phyloP scores from a whole-genome alignment of 2,329 filamentous ascomycete genomes.

The Polychaeton citri region DNA sequence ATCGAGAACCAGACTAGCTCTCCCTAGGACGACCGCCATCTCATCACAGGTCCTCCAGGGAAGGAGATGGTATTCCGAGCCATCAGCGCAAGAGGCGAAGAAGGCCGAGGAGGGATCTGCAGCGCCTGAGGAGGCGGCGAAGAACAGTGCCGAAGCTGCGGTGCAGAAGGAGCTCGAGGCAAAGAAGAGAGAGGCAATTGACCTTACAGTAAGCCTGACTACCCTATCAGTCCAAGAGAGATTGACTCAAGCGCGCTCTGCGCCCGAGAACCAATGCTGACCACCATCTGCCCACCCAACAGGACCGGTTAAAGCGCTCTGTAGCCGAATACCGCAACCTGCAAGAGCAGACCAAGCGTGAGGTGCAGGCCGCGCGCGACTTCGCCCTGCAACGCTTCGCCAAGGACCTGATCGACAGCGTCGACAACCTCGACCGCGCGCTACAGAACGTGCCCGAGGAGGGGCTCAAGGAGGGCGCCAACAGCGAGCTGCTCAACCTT shows the following conservation, averaged over 20 bases:
- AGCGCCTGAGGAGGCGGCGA: conserved; percentile 11
- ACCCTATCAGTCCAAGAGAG: conserved; percentile 1
- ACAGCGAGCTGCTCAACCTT: conserved; percentile 64
- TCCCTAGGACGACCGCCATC: conserved; percentile 13
- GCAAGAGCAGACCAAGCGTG: conserved; percentile 83
- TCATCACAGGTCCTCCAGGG: conserved; percentile 18
- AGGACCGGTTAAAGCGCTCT: conserved; percentile 92
- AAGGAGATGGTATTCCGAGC: conserved; percentile 33
- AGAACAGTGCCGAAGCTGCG: conserved; percentile 11
- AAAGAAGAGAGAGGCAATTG: conserved; percentile 59
- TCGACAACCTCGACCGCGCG: conserved; percentile 95
- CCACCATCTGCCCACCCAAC: conserved; percentile 2
- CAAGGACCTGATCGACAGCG: conserved; percentile 82
- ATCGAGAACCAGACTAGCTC: conserved; percentile 23
- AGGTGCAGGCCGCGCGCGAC: conserved; percentile 73
- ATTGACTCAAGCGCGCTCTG: neutral
- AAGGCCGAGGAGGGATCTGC: conserved; percentile 21
- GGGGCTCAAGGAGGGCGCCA: conserved; percentile 48
- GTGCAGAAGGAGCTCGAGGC: conserved; percentile 53
- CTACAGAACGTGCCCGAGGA: conserved; percentile 64
- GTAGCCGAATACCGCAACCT: conserved; percentile 97
- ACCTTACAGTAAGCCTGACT: conserved; percentile 84
- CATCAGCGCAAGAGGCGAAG: conserved; percentile 29
- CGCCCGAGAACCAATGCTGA: neutral
- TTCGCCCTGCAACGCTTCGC: conserved; percentile 93